Percentiles rank a stretch among this genome's conserved stretches.
These are phyloP conservation scores for Ambrosia trifida DNA, from an alignment of 129 eudicot species.

Conservation along the genomic window DNA sequence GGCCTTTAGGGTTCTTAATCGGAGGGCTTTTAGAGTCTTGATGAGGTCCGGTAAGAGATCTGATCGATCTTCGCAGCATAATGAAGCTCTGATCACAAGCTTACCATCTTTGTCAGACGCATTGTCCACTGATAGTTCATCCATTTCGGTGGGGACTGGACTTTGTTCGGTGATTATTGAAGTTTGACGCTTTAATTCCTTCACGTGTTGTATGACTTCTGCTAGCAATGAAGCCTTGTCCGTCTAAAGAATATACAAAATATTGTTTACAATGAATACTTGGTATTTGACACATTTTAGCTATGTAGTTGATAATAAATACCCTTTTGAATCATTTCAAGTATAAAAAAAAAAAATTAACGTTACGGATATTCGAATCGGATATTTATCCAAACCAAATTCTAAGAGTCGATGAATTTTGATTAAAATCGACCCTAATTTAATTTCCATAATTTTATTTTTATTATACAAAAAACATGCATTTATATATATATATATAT, in stretches of 20 bases:
- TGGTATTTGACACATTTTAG: too few relatives aligned
- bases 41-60: conserved; percentile 84
- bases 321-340: too few relatives aligned
- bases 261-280: neutral
- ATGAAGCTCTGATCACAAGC: conserved; percentile 64
- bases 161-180: conserved; percentile 68
- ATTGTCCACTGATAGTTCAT: conserved; percentile 66
- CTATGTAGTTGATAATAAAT: too few relatives aligned
- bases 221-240: conserved; percentile 99
- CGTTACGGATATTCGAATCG: too few relatives aligned
- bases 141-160: conserved; percentile 70
- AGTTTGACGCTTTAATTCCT: conserved; percentile 80
- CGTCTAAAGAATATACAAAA: conserved; percentile 43
- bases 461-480: too few relatives aligned
- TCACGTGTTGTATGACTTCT: conserved; percentile 90
- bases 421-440: too few relatives aligned
- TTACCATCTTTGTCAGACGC: conserved; percentile 60
- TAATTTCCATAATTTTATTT: too few relatives aligned
- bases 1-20: conserved; percentile 69
- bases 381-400: too few relatives aligned
- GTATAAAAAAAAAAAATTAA: too few relatives aligned
- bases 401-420: too few relatives aligned
- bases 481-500: too few relatives aligned
- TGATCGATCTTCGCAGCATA: conserved; percentile 82
- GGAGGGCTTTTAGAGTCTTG: conserved; percentile 69